Base-by-base conservation (phyloP, 139 green algal genomes). In the Chlamydomonas schloesseri region DNA sequence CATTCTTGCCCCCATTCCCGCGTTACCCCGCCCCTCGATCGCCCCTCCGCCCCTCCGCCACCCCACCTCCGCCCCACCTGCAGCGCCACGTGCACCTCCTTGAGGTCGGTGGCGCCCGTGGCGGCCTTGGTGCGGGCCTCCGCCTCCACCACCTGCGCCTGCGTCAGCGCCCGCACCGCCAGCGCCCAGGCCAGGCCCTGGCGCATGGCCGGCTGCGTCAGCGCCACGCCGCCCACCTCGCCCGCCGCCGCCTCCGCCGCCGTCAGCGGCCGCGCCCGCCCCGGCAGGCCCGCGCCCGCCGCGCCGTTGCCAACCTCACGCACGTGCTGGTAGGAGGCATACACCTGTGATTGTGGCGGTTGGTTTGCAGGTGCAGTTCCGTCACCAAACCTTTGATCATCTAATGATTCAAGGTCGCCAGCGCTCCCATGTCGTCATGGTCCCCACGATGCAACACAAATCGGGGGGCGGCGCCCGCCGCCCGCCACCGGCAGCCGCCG, bases 171-270 rank as follows among this genome's bases (percentile, higher is more conserved):
- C 36, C 86, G 58, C 62, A 69, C 46, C 46, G 86, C 86, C 77
- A 89, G 42, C 77, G 47, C 15, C 86, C 86, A 89, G 2, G 86
- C 86, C 64, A 89, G 0, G 8, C 67, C 68, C 77, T 87, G 86
- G 46, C 62, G 36, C 86, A 89, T 89, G 24, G 33, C 37, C 13
- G 31, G 57, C 14, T 9, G 36, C 5, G 36, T 14, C 58, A 71
- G 72, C 67, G 24, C 37, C 58, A 64, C 74, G 47, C 67, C 79
- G n/a, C 73, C 76, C 84, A 74, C 75, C 17, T 21, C 26, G 26
- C 76, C 65, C 46, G 75, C 60, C 68, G 23, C 76, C 21, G 65
- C 75, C 75, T 83, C 55, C 21, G 53, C 46, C 0, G 34, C 21
- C 14, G 21, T n/a, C 50, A 89, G 50, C 46, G 75, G 34, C 57